Conservation (phyloP, 2,329 filamentous ascomycete genomes). For the Dactylellina parvicollis region DNA sequence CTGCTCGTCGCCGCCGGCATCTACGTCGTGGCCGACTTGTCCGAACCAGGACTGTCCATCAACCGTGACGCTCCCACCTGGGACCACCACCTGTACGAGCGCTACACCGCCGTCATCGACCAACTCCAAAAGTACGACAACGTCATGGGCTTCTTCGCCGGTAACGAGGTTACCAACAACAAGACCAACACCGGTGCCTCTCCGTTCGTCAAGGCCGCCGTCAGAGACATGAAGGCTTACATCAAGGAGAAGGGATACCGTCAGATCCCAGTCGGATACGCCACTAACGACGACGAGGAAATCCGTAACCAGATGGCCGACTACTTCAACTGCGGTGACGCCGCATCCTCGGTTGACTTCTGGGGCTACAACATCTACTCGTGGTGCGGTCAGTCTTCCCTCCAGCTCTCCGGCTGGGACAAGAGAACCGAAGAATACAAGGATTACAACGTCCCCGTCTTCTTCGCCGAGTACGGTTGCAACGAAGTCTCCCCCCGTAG, state of each 20-base stretch:
- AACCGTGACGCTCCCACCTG: conserved; percentile 81
- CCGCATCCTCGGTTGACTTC: conserved; percentile 81
- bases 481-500: conserved; percentile 74
- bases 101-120: conserved; percentile 87
- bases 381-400: conserved; percentile 90
- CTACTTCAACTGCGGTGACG: conserved; percentile 91
- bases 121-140: conserved; percentile 84
- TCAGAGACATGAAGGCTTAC: conserved; percentile 94
- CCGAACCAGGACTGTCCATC: conserved; percentile 83
- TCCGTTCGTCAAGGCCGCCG: conserved; percentile 95
- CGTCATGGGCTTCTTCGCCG: conserved; percentile 95
- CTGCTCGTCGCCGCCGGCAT: conserved; percentile 84
- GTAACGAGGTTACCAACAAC: conserved; percentile 95
- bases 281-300: conserved; percentile 87
- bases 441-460: conserved; percentile 90
- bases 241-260: conserved; percentile 83
- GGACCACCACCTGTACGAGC: conserved; percentile 79
- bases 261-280: conserved; percentile 88
- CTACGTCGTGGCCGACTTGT: conserved; percentile 92
- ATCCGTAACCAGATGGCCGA: conserved; percentile 84
- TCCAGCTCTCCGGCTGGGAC: conserved; percentile 79
- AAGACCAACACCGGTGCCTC: conserved; percentile 88
- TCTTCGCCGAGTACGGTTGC: conserved; percentile 99
- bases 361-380: conserved; percentile 99
- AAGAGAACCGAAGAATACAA: conserved; percentile 85